A percentile compares a stretch with the other conserved stretches of the same genome.
Evolutionary conservation across 2,329 filamentous ascomycete species (phyloP).

Genomic region (Emmonsiellopsis sp.): DNA sequence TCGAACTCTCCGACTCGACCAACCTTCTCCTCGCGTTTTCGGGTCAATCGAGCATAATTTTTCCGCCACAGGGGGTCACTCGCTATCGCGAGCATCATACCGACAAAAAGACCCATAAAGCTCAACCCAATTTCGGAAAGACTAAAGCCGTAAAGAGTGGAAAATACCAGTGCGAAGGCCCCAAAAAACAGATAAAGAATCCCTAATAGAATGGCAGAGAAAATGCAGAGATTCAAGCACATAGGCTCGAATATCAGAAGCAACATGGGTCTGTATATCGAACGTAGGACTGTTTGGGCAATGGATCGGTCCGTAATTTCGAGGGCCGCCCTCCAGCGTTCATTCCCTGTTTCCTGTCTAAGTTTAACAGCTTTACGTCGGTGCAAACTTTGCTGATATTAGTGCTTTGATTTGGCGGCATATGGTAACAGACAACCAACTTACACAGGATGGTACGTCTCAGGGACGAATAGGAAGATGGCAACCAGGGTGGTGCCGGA

Average conservation of each 20-base stretch:
- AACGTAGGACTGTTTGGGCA: slow-evolving; percentile 47
- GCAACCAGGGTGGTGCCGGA: slow-evolving; percentile 53
- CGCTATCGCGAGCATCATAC: slow-evolving; percentile 37
- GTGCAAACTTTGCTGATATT: slow-evolving; percentile 42
- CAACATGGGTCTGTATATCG: slow-evolving; percentile 60
- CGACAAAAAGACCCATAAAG: slow-evolving; percentile 53
- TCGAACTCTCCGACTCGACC: slow-evolving; percentile 48
- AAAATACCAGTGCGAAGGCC: slow-evolving; percentile 74
- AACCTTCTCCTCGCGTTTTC: slow-evolving; percentile 24
- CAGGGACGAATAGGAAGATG: slow-evolving; percentile 67
- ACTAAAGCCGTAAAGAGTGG: slow-evolving; percentile 63
- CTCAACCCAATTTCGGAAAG: slow-evolving; percentile 71
- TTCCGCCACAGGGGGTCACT: slow-evolving; percentile 40
- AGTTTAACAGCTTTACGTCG: slow-evolving; percentile 61
- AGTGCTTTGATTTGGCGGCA: background rate
- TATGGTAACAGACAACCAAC: slow-evolving; percentile 6
- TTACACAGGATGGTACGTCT: slow-evolving; percentile 64
- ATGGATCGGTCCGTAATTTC: slow-evolving; percentile 66
- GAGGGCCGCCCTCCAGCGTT: slow-evolving; percentile 65
- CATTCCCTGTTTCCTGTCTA: slow-evolving; percentile 68
- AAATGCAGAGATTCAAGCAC: slow-evolving; percentile 71
- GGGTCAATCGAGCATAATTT: slow-evolving; percentile 34
- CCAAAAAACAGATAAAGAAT: slow-evolving; percentile 88
- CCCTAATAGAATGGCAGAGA: slow-evolving; percentile 76
- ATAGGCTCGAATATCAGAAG: slow-evolving; percentile 76